Evolutionary conservation across 495 filamentous ascomycete genomes (phyloP).

Genomic region (Mycothermus thermophilus): DNA sequence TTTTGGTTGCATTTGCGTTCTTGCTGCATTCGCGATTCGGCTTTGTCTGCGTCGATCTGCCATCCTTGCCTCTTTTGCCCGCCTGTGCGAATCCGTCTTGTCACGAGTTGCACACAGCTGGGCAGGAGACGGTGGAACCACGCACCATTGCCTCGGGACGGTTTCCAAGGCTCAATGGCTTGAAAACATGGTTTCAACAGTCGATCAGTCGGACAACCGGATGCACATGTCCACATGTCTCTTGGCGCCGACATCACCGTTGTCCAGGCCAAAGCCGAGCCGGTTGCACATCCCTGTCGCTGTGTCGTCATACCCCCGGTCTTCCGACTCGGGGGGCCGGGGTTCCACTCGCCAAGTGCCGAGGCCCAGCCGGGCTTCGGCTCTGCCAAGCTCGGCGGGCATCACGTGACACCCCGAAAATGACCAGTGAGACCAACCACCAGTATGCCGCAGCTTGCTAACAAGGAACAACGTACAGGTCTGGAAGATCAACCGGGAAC

Average conservation of each 20-base stretch:
- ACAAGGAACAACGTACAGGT: slow-evolving; percentile 54
- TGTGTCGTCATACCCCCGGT: slow-evolving; percentile 16
- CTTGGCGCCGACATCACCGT: slow-evolving; percentile 12
- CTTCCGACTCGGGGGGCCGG: slow-evolving; percentile 11
- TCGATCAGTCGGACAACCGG: too few species aligned
- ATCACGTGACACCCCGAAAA: slow-evolving; percentile 15
- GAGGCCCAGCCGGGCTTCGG: too few species aligned
- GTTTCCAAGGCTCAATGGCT: too few species aligned
- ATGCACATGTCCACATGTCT: slow-evolving; percentile 1
- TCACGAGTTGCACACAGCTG: too few species aligned
- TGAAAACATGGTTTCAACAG: too few species aligned
- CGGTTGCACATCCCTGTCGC: slow-evolving; percentile 8
- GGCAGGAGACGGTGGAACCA: too few species aligned
- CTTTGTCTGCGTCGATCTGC: background rate
- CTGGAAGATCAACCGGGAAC: slow-evolving; percentile 98
- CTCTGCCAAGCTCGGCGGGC: too few species aligned
- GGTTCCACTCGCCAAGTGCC: slow-evolving; percentile 26
- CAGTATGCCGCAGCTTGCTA: too few species aligned
- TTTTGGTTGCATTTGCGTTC: background rate
- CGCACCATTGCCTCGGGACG: too few species aligned
- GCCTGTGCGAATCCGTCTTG: too few species aligned
- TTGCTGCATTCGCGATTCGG: background rate
- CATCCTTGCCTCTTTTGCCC: too few species aligned
- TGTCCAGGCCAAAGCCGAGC: too few species aligned
- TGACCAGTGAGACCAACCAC: slow-evolving; percentile 4